Evolutionary conservation across 805 yeast species (phyloP).

Genomic region (Hanseniaspora clermontiae): DNA sequence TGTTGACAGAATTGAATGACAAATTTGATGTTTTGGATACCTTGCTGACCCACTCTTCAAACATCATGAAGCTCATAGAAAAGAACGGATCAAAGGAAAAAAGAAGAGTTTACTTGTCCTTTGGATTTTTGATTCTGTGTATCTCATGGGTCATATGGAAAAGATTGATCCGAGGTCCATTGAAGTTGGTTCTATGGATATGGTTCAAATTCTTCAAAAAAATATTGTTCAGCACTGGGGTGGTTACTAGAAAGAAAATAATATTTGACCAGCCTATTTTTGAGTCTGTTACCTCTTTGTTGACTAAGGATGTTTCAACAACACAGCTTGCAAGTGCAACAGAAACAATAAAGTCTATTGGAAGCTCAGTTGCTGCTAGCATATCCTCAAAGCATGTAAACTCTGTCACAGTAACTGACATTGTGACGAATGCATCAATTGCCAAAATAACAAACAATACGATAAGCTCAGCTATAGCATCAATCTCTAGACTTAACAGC

Average conservation of each 20-base stretch:
- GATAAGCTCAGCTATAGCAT: neutral
- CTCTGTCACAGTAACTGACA: neutral
- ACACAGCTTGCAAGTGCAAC: neutral
- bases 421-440: neutral
- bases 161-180: constrained; percentile 26
- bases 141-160: constrained; percentile 28
- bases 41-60: constrained; percentile 22
- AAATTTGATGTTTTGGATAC: constrained; percentile 25
- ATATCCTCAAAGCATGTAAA: no score
- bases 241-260: constrained; percentile 15
- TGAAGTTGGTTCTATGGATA: constrained; percentile 24
- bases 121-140: constrained; percentile 23
- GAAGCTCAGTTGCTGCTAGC: neutral
- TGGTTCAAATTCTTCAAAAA: constrained; percentile 30
- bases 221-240: constrained; percentile 21
- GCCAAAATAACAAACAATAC: neutral
- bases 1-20: constrained; percentile 23
- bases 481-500: neutral
- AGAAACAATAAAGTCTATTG: neutral
- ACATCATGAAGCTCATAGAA: constrained; percentile 24
- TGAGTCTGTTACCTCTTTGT: neutral
- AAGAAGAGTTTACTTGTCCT: constrained; percentile 25
- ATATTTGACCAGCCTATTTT: constrained; percentile 1
- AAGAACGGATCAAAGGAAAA: constrained; percentile 26
- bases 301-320: neutral